Percentiles rank a stretch among this genome's conserved stretches.
Conservation (phyloP, 2,329 filamentous ascomycete genomes). For the Rhynchosporium graminicola region DNA sequence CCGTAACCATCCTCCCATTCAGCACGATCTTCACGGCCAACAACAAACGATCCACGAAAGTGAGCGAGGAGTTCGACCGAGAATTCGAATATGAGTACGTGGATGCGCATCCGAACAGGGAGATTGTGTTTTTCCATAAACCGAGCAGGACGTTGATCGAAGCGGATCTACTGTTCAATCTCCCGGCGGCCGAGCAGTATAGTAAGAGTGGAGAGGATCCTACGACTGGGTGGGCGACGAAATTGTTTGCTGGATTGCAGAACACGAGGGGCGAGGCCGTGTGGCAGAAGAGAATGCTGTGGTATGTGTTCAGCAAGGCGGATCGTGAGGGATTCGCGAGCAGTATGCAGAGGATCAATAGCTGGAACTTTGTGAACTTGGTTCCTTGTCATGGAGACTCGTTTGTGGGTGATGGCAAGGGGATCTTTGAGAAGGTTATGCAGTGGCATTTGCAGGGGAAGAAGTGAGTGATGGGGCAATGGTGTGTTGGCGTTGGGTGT, state of each 20-base stretch:
- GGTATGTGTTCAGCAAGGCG: constrained; percentile 65
- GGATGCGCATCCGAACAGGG: constrained; percentile 76
- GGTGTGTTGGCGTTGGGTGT: neutral
- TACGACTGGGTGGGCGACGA: constrained; percentile 59
- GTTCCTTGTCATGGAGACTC: constrained; percentile 94
- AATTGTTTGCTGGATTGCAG: constrained; percentile 58
- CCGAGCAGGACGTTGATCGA: constrained; percentile 79
- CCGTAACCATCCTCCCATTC: constrained; percentile 51
- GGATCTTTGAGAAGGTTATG: constrained; percentile 75
- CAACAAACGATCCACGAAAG: constrained; percentile 51
- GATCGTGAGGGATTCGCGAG: constrained; percentile 70
- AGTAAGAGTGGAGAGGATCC: constrained; percentile 55
- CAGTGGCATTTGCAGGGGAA: constrained; percentile 72
- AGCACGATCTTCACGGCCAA: constrained; percentile 64
- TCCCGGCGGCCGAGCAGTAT: constrained; percentile 87
- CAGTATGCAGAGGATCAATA: constrained; percentile 67
- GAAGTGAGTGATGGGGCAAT: constrained; percentile 20
- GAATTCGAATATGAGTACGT: constrained; percentile 90
- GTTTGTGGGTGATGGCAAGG: constrained; percentile 73
- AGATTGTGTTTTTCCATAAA: constrained; percentile 84
- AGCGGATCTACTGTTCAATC: constrained; percentile 89
- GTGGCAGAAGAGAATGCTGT: constrained; percentile 78
- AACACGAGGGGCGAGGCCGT: constrained; percentile 62
- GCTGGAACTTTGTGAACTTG: constrained; percentile 83
- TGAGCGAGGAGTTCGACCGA: constrained; percentile 77